phyloP scores from a whole-genome alignment of 768 basidiomycete species.

The Leucosporidium scottii region DNA sequence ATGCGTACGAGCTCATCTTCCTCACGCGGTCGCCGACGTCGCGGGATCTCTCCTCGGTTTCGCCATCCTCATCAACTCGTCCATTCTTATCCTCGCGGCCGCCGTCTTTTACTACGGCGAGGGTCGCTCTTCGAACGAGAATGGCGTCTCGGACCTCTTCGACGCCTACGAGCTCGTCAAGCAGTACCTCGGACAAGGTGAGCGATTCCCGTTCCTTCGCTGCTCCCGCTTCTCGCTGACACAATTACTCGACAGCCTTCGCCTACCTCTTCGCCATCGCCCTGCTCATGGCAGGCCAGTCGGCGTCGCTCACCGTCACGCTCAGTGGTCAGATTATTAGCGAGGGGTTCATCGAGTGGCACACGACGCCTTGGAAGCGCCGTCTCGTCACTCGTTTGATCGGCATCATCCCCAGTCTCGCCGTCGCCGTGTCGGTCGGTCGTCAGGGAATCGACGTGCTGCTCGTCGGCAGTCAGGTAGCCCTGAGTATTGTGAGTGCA shows the following conservation, averaged over 20 bases:
- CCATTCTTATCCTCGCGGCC: conserved; percentile 19
- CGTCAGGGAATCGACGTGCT: conserved; percentile 62
- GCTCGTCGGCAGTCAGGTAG: conserved; percentile 79
- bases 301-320: conserved; percentile 81
- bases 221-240: neutral
- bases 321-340: conserved; percentile 78
- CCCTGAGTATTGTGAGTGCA: conserved; percentile 58
- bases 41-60: conserved; percentile 62
- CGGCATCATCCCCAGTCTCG: conserved; percentile 72
- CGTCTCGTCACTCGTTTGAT: conserved; percentile 75
- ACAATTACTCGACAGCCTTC: conserved; percentile 50
- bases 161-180: conserved; percentile 72
- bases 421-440: conserved; percentile 67
- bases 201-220: conserved; percentile 32
- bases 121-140: conserved; percentile 1
- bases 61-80: conserved; percentile 78
- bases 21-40: conserved; percentile 56
- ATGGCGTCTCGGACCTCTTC: conserved; percentile 56
- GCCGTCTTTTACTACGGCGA: conserved; percentile 66
- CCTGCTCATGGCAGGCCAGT: conserved; percentile 77
- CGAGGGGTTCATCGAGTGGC: conserved; percentile 84
- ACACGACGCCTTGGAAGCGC: conserved; percentile 59
- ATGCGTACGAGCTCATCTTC: conserved; percentile 53
- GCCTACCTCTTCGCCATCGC: conserved; percentile 84
- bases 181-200: conserved; percentile 61